Base-by-base conservation (phyloP, 495 filamentous ascomycete species). In the Aspergillus campestris region DNA sequence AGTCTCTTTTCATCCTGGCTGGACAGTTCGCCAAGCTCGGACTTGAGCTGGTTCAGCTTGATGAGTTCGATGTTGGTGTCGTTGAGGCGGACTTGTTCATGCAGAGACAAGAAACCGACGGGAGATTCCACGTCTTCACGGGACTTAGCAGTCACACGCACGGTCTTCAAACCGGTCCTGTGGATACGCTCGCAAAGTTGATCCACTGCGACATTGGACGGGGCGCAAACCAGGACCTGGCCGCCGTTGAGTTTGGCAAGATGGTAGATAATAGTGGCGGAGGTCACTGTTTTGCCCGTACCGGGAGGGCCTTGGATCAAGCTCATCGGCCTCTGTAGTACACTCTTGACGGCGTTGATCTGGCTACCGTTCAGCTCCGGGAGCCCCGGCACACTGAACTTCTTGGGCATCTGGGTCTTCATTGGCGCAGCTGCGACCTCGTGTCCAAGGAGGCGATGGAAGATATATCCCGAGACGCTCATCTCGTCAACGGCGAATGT, bases 251-350 rank as follows among this genome's bases (percentile, higher is more conserved):
- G 83, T 67, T 94, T 99, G 50, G 87, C 84, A 48, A 99, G 78
- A 60, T 99, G 92, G 56, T 96, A 94, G 60, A 99, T 97, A 53
- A 99, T 94, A 0, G 92, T 99, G 14, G 94, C 92, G 14, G 94
- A 97, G n/a, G 92, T 99, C 40, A 99, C 92, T 0, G 92, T 99
- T 72, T 99, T 99, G 56, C 92, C 92, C 4, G 92, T 99, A 52
- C 92, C 92, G 0, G 92, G 92, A 42, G 92, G 92, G 2, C 92
- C 92, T 64, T 99, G 94, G 51, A 98, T 98, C 53, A 99, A 73
- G 58, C 88, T 95, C 38, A 99, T 71, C 10, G 92, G 92, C 36
- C 89, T 92, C 51, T 89, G 85, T 28, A 99, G 66, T 6, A 97
- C 94, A 58, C 86, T 91, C 70, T 94, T 97, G 56, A 99, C 94